Percentiles rank a stretch among this genome's conserved stretches.
Evolutionary conservation across 2,329 filamentous ascomycete species (phyloP).

Genomic region (Arachnomyces sp.): DNA sequence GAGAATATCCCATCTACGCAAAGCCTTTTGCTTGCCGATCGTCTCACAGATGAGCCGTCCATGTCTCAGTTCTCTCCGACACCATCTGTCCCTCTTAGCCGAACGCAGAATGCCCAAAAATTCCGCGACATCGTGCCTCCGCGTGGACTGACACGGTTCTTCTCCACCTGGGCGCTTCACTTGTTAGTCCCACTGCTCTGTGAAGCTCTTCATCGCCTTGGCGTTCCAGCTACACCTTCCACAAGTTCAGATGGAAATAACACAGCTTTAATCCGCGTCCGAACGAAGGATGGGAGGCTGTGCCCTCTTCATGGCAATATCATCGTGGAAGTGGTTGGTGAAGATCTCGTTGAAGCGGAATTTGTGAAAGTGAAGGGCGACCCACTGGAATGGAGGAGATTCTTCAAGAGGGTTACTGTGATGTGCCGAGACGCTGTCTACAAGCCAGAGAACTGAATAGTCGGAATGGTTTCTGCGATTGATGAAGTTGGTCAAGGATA

Average conservation of each 20-base stretch:
- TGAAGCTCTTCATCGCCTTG: constrained; percentile 76
- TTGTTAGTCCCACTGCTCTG: constrained; percentile 72
- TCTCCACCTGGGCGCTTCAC: constrained; percentile 67
- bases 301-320: constrained; percentile 39
- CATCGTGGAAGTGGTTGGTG: constrained; percentile 37
- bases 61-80: constrained; percentile 74
- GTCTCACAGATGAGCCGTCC: constrained; percentile 76
- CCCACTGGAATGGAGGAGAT: constrained; percentile 88
- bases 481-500: neutral
- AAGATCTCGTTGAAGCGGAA: constrained; percentile 69
- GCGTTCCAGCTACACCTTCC: constrained; percentile 57
- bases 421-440: constrained; percentile 80
- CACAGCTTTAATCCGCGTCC: constrained; percentile 62
- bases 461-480: neutral
- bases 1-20: constrained; percentile 26
- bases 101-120: constrained; percentile 80
- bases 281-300: constrained; percentile 53
- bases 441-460: constrained; percentile 42
- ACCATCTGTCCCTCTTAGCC: constrained; percentile 69
- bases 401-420: constrained; percentile 93
- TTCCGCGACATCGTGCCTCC: constrained; percentile 89
- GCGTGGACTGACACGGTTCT: constrained; percentile 84
- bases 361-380: constrained; percentile 95
- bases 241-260: constrained; percentile 41
- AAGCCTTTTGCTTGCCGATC: constrained; percentile 46